Percentiles rank a stretch among this genome's conserved stretches.
phyloP scores from a whole-genome alignment of 2,329 filamentous ascomycete species.

The Dactylellina haptotyla region DNA sequence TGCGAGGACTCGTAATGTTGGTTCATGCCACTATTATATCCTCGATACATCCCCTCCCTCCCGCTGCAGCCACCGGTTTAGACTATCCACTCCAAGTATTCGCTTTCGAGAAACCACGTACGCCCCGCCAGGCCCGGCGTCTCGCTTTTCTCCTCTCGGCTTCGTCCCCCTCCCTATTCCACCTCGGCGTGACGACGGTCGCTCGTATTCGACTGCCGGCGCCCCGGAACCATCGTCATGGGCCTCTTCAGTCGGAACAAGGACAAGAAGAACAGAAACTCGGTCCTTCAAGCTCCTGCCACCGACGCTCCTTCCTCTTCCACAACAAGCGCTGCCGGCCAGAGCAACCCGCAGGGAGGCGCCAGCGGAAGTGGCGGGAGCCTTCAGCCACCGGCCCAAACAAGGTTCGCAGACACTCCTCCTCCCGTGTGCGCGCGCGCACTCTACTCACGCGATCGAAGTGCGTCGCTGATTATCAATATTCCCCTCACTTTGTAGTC shows the following conservation, averaged over 20 bases:
- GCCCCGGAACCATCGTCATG: constrained; percentile 31
- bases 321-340: constrained; percentile 11
- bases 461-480: background rate
- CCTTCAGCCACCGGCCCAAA: constrained; percentile 22
- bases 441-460: constrained; percentile 7
- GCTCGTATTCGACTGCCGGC: constrained; percentile 4
- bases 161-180: background rate
- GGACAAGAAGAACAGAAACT: constrained; percentile 51
- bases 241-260: constrained; percentile 48
- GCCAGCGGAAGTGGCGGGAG: constrained; percentile 13
- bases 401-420: constrained; percentile 1
- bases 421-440: too few species aligned
- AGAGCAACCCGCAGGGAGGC: constrained; percentile 19
- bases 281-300: constrained; percentile 20
- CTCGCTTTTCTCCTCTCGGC: background rate
- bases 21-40: too few species aligned
- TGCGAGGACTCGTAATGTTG: too few species aligned
- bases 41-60: too few species aligned
- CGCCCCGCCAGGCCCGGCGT: too few species aligned
- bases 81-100: too few species aligned
- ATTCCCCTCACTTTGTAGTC: background rate
- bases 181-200: background rate
- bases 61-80: too few species aligned
- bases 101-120: too few species aligned
- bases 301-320: background rate